These are phyloP conservation scores for Aspergillus sp. DNA, from an alignment of 2,329 filamentous ascomycete species.

Conservation along the genomic window DNA sequence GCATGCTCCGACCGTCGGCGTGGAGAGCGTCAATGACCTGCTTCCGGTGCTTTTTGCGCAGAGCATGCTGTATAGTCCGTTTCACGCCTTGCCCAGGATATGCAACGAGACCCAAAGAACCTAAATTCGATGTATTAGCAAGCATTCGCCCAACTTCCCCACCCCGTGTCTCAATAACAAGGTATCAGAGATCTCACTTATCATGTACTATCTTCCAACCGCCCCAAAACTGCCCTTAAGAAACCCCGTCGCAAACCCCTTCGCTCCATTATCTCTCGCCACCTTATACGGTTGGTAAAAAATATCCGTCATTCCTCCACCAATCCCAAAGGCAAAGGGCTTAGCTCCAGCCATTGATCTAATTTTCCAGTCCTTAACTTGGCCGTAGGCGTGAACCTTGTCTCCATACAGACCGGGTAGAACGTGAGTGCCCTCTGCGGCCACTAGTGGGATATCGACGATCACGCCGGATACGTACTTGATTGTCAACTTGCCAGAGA, in stretches of 20 bases:
- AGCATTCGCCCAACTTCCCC: neutral
- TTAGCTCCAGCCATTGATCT: neutral
- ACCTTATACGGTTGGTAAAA: neutral
- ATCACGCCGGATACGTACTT: neutral
- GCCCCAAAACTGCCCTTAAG: neutral
- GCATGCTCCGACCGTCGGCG: neutral
- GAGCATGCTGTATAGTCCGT: neutral
- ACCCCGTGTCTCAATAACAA: neutral
- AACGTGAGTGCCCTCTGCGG: neutral
- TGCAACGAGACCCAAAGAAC: neutral
- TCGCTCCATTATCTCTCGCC: neutral
- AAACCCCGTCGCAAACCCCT: neutral
- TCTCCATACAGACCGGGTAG: neutral
- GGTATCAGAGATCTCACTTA: neutral
- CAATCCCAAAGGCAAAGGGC: neutral
- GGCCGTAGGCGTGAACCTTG: neutral
- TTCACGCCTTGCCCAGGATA: neutral
- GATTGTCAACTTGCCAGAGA: neutral
- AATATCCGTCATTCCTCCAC: neutral
- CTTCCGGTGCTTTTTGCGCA: neutral
- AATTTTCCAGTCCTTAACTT: neutral
- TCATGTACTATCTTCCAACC: neutral
- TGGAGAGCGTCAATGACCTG: neutral
- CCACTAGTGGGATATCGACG: neutral
- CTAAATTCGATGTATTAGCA: neutral